phyloP scores from a whole-genome alignment of 2,329 filamentous ascomycete species.

The Purpureocillium lavendulum region DNA sequence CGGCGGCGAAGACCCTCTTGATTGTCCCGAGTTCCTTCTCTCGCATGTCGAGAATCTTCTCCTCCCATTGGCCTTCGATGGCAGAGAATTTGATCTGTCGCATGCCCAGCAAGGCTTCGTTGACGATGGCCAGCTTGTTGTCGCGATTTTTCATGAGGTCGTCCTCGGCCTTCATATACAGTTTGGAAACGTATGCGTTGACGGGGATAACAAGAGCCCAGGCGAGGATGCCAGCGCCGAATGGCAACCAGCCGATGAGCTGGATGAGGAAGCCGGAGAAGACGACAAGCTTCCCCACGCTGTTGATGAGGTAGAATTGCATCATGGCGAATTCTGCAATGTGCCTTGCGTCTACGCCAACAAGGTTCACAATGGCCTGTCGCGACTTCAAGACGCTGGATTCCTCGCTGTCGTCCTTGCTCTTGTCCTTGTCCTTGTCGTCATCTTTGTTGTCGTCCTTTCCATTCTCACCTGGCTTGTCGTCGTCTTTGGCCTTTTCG shows the following conservation, averaged over 20 bases:
- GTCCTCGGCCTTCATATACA: conserved; percentile 57
- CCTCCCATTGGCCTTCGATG: conserved; percentile 66
- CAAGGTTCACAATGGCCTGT: conserved; percentile 69
- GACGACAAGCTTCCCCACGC: conserved; percentile 53
- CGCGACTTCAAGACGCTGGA: conserved; percentile 42
- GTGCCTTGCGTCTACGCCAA: conserved; percentile 66
- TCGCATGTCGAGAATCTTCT: conserved; percentile 54
- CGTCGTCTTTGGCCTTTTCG: conserved; percentile 33
- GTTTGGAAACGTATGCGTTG: conserved; percentile 59
- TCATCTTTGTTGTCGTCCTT: conserved; percentile 13
- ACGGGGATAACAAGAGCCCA: conserved; percentile 58
- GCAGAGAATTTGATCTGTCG: conserved; percentile 81
- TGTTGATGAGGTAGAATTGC: conserved; percentile 57
- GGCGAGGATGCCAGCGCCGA: conserved; percentile 56
- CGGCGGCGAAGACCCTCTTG: conserved; percentile 57
- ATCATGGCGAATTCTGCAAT: conserved; percentile 61
- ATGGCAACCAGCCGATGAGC: conserved; percentile 63
- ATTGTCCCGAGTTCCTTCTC: conserved; percentile 58
- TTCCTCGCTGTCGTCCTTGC: conserved; percentile 41
- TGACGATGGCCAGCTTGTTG: conserved; percentile 65
- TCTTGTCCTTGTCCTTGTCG: conserved; percentile 25
- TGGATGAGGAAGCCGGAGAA: conserved; percentile 59
- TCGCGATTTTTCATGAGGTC: conserved; percentile 68
- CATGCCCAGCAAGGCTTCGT: conserved; percentile 70
- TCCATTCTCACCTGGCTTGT: conserved; percentile 14